Percentiles rank a stretch among this genome's conserved stretches.
Conservation (phyloP, 2,329 filamentous ascomycete genomes). For the Ceratocystis colombiana region DNA sequence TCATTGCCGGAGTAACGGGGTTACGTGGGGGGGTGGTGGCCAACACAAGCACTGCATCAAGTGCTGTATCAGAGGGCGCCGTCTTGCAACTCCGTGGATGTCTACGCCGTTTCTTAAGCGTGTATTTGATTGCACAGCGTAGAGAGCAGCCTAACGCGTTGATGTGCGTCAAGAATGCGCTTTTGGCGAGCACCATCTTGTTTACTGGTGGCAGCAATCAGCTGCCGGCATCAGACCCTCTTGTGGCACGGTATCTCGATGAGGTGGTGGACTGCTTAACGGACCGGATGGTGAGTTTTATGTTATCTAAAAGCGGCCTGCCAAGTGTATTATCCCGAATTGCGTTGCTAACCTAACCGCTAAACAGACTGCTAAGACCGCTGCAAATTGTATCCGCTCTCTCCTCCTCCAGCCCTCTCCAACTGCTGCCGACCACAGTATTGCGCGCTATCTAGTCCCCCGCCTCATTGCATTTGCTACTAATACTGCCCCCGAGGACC, state of each 20-base stretch:
- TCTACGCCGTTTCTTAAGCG: conserved; percentile 69
- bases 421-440: conserved; percentile 57
- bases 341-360: neutral
- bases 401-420: conserved; percentile 59
- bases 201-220: conserved; percentile 69
- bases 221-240: conserved; percentile 62
- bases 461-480: conserved; percentile 66
- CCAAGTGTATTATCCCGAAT: too few relatives aligned
- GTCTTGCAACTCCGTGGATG: conserved; percentile 69
- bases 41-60: conserved; percentile 25
- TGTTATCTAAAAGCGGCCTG: too few relatives aligned
- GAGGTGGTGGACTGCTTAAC: conserved; percentile 77
- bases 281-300: conserved; percentile 60
- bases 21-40: conserved; percentile 33
- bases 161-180: conserved; percentile 82
- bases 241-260: conserved; percentile 64
- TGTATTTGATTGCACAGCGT: conserved; percentile 65
- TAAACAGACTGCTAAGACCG: conserved; percentile 67
- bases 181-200: conserved; percentile 79
- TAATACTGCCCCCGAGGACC: conserved; percentile 61
- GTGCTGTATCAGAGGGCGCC: conserved; percentile 40
- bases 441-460: conserved; percentile 65
- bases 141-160: conserved; percentile 66
- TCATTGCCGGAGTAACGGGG: conserved; percentile 63
- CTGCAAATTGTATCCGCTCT: conserved; percentile 79